A percentile compares a stretch with the other conserved stretches of the same genome.
phyloP scores from a whole-genome alignment of 352 stramenopile genomes.

The Halophytophthora polymorphica region DNA sequence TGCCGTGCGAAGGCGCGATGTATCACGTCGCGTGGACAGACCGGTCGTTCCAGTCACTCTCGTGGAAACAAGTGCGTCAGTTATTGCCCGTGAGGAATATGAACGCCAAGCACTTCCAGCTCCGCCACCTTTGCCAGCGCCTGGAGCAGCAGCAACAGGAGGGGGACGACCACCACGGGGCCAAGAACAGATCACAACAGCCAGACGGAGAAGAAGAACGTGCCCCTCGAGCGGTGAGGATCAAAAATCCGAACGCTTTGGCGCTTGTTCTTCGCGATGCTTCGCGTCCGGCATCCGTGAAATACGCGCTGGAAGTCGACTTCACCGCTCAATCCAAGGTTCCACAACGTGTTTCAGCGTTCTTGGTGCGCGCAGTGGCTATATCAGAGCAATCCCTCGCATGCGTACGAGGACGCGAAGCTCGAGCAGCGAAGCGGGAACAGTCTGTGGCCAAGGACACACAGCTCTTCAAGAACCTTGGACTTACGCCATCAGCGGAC shows the following conservation, averaged over 20 bases:
- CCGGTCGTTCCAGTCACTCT: constrained; percentile 35
- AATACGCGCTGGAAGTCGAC: constrained; percentile 51
- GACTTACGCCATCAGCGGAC: constrained; percentile 50
- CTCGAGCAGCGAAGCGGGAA: constrained; percentile 28
- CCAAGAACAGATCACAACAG: not conserved
- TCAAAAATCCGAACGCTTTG: constrained; percentile 34
- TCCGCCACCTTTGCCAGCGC: constrained; percentile 24
- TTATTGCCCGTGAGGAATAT: constrained; percentile 59
- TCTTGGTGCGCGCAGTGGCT: constrained; percentile 32
- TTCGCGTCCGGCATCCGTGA: constrained; percentile 8
- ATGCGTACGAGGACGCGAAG: constrained; percentile 54
- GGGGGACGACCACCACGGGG: not conserved
- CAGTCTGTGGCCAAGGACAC: constrained; percentile 8
- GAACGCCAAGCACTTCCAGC: constrained; percentile 69
- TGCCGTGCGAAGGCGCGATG: constrained; percentile 32
- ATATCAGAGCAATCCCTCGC: constrained; percentile 39
- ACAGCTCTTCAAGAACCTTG: constrained; percentile 30
- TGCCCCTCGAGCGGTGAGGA: not conserved
- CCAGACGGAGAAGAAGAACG: not conserved
- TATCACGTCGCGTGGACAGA: constrained; percentile 64
- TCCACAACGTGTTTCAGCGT: constrained; percentile 9
- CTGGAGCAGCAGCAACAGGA: constrained; percentile 7
- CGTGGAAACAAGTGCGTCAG: constrained; percentile 51
- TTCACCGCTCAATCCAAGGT: constrained; percentile 20
- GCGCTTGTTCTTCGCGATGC: constrained; percentile 31